Base-by-base conservation (phyloP, 148 eudicot species). In the Camellia sinensis region DNA sequence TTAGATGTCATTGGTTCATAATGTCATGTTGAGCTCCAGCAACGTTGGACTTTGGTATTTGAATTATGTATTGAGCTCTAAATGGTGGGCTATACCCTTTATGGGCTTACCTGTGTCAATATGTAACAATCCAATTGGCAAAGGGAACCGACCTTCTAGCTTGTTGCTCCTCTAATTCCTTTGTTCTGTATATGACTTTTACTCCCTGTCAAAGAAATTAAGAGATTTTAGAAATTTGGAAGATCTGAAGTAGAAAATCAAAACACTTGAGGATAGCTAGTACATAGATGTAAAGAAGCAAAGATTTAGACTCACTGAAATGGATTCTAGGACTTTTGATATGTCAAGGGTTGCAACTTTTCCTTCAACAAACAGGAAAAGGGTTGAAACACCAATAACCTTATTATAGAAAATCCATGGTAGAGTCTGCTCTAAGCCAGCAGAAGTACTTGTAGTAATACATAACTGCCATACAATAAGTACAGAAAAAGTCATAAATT, bases 391-490 rank as follows among this genome's bases (percentile, higher is more conserved):
- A 12, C 92, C 92, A 66, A 89, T 85, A 81, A 90, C 91, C 71
- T 91, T 93, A 80, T 93, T 93, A 71, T 86, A 90, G 66, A 91
- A 91, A 40, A 91, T 86, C 95, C 95, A 93, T 29, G 97, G 97
- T 8, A 93, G 81, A 68, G 84, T 74, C 83, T 90, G 93, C 76
- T 93, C 92, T 80, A 93, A 76, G 73, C 89, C 90, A 85, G 93
- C 95, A 76, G 97, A 91, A 15, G 97, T 93, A 78, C 88, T 93
- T 54, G 97, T 80, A 11, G 93, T 90, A 67, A 92, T 87, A 82
- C 91, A 90, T 75, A 87, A 81, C 97, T 92, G 82, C 9, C 29
- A 43, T 60, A 19, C 37, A 73, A 70, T 40, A 9, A 10, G 44
- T 8, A 40, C n/a, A 0, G 11, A 50, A 1, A 1, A 9, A 46